A percentile compares a stretch with the other conserved stretches of the same genome.
These are phyloP conservation scores for Ploettnerulaceae sp. DNA, from an alignment of 2,329 filamentous ascomycete species.

Conservation along the genomic window DNA sequence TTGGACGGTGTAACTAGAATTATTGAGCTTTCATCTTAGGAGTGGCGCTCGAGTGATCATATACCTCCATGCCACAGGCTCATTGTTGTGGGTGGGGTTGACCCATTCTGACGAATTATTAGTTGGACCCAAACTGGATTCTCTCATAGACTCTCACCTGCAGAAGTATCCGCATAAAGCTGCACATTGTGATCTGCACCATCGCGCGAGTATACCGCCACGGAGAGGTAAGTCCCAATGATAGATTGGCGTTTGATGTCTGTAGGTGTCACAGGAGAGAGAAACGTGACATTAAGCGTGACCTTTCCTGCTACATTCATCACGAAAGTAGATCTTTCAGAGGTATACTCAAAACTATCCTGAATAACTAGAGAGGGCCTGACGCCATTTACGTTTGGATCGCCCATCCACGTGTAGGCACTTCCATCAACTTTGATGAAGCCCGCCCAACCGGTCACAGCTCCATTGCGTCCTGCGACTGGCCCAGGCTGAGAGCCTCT, in stretches of 20 bases:
- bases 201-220: slow-evolving; percentile 58
- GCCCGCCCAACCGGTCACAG: slow-evolving; percentile 63
- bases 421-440: slow-evolving; percentile 63
- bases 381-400: slow-evolving; percentile 38
- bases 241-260: slow-evolving; percentile 65
- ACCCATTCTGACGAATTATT: slow-evolving; percentile 57
- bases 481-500: slow-evolving; percentile 27
- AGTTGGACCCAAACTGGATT: background rate
- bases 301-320: slow-evolving; percentile 59
- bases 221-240: slow-evolving; percentile 64
- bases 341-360: slow-evolving; percentile 63
- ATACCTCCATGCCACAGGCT: slow-evolving; percentile 56
- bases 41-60: slow-evolving; percentile 63
- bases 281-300: slow-evolving; percentile 62
- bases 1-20: slow-evolving; percentile 21
- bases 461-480: slow-evolving; percentile 38
- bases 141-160: slow-evolving; percentile 43
- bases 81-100: slow-evolving; percentile 51
- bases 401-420: slow-evolving; percentile 59
- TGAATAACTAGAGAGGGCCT: slow-evolving; percentile 51
- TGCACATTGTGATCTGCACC: slow-evolving; percentile 59
- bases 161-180: slow-evolving; percentile 68
- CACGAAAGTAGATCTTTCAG: slow-evolving; percentile 65
- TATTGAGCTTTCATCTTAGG: slow-evolving; percentile 56
- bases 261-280: slow-evolving; percentile 65